These are phyloP conservation scores for Exophiala alcalophila DNA, from an alignment of 2,329 filamentous ascomycete species.

Conservation along the genomic window DNA sequence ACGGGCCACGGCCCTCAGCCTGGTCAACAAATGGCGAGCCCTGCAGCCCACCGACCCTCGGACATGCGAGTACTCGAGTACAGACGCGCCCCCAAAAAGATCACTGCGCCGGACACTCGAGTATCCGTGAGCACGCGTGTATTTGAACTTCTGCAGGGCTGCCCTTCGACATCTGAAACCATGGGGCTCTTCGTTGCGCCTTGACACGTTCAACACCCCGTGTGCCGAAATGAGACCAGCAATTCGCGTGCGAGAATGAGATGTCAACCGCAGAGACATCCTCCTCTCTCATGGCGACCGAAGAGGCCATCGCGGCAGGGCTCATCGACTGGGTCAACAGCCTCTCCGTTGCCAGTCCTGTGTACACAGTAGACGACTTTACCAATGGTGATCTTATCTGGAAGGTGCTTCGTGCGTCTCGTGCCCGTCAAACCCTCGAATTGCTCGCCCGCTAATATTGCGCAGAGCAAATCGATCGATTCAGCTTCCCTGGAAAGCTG, in stretches of 20 bases:
- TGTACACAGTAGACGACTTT: conserved; percentile 37
- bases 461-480: conserved; percentile 47
- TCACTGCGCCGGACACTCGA: no score
- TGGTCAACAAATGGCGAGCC: no score
- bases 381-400: conserved; percentile 46
- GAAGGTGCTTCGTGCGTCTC: conserved; percentile 40
- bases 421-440: not conserved
- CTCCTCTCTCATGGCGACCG: conserved; percentile 40
- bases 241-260: conserved; percentile 18
- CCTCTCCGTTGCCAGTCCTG: conserved; percentile 26
- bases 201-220: not conserved
- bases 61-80: no score
- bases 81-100: conserved; percentile 5
- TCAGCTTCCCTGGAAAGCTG: conserved; percentile 48
- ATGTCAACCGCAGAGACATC: conserved; percentile 9
- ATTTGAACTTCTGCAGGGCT: no score
- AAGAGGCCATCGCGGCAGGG: conserved; percentile 45
- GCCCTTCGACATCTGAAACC: conserved; percentile 15
- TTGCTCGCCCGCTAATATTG: conserved; percentile 20
- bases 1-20: no score
- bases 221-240: conserved; percentile 1
- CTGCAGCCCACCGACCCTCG: no score
- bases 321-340: conserved; percentile 46
- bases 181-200: conserved; percentile 12
- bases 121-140: no score